Evolutionary conservation across 495 filamentous ascomycete genomes (phyloP).

Genomic region (Penicillium crystallinum): DNA sequence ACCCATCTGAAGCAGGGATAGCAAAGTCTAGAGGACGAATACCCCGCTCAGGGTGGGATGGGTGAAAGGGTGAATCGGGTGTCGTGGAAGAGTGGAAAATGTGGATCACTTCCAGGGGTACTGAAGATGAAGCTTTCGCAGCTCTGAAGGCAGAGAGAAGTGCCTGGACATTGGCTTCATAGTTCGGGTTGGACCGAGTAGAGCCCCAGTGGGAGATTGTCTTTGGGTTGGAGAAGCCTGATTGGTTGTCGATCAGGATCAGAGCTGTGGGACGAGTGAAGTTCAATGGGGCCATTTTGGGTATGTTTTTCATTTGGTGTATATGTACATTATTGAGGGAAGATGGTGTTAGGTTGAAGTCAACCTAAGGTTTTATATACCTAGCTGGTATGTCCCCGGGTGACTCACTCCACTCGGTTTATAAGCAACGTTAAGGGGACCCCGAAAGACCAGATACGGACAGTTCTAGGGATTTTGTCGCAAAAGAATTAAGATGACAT

Average conservation of each 20-base stretch:
- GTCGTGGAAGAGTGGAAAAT: constrained; percentile 41
- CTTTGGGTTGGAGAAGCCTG: constrained; percentile 41
- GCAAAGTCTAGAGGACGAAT: constrained; percentile 37
- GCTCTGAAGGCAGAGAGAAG: constrained; percentile 41
- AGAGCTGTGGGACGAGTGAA: constrained; percentile 42
- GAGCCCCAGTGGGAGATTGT: constrained; percentile 34
- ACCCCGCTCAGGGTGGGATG: constrained; percentile 23
- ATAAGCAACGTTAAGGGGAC: too few species aligned
- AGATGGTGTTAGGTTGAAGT: too few species aligned
- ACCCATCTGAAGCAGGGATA: constrained; percentile 31
- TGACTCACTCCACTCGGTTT: too few species aligned
- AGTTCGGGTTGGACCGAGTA: constrained; percentile 40
- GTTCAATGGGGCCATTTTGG: constrained; percentile 13
- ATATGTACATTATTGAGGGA: too few species aligned
- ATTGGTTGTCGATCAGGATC: constrained; percentile 56
- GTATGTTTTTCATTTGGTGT: too few species aligned
- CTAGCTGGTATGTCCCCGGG: too few species aligned
- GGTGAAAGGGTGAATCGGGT: constrained; percentile 28
- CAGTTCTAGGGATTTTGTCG: too few species aligned
- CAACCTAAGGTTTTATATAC: too few species aligned
- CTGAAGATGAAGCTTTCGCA: constrained; percentile 15
- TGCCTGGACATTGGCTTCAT: constrained; percentile 38
- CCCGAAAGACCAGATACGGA: too few species aligned
- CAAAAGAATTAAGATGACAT: too few species aligned
- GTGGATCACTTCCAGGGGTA: constrained; percentile 39